Percentiles rank a stretch among this genome's conserved stretches.
These are phyloP conservation scores for Tetraselmis striata DNA, from an alignment of 139 green algal genomes.

Conservation along the genomic window DNA sequence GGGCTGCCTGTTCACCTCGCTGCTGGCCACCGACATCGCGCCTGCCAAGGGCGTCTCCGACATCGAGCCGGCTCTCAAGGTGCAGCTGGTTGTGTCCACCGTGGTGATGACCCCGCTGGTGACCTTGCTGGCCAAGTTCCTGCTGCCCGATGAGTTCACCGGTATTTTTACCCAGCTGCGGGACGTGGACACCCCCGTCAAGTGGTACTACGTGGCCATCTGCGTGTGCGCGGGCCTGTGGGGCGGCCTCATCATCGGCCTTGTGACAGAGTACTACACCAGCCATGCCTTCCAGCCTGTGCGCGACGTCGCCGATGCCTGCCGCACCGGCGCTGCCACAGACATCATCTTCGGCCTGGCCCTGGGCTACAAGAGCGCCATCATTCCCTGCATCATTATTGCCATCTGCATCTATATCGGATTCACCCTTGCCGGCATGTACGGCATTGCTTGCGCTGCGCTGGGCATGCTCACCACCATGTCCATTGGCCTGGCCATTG, in stretches of 20 bases:
- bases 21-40: conserved; percentile 84
- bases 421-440: conserved; percentile 85
- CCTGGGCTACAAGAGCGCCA: conserved; percentile 93
- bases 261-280: conserved; percentile 97
- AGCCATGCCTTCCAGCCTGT: conserved; percentile 78
- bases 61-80: conserved; percentile 89
- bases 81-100: conserved; percentile 87
- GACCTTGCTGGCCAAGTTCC: conserved; percentile 18
- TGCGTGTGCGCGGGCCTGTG: conserved; percentile 87
- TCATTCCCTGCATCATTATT: conserved; percentile 89
- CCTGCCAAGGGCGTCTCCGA: conserved; percentile 61
- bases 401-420: conserved; percentile 78
- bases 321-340: conserved; percentile 90
- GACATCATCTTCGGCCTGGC: conserved; percentile 98
- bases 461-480: conserved; percentile 96
- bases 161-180: conserved; percentile 40
- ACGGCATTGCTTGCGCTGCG: conserved; percentile 90
- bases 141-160: conserved; percentile 59
- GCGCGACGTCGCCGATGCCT: conserved; percentile 90
- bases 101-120: conserved; percentile 76
- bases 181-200: conserved; percentile 6
- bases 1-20: conserved; percentile 81
- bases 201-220: conserved; percentile 84
- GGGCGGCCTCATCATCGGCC: conserved; percentile 91
- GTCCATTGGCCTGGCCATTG: conserved; percentile 88